These are phyloP conservation scores for Batrachochytrium dendrobatidis DNA, from an alignment of 371 early-diverging fungal genomes.

Conservation along the genomic window DNA sequence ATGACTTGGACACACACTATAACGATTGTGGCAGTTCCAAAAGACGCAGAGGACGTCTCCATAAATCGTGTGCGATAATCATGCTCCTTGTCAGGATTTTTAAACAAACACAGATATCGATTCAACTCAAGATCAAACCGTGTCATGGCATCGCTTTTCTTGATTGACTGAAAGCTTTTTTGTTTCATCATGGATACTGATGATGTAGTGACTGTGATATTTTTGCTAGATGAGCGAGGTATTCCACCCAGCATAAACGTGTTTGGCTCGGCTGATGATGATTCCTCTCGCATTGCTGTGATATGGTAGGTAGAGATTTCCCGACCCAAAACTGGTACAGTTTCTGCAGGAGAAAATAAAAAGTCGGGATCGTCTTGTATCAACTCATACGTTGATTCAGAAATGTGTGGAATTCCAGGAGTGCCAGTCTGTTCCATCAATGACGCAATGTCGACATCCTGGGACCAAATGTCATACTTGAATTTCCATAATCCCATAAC, in stretches of 20 bases:
- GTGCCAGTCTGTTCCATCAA: slow-evolving; percentile 20
- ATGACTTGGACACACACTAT: slow-evolving; percentile 13
- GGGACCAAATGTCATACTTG: slow-evolving; percentile 28
- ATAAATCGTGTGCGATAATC: slow-evolving; percentile 14
- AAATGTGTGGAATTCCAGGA: slow-evolving; percentile 16
- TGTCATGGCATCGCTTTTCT: not conserved
- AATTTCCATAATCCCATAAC: slow-evolving; percentile 29
- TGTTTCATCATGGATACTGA: no score
- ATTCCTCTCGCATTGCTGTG: not conserved
- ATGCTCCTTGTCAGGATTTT: slow-evolving; percentile 9
- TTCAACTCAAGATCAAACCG: not conserved
- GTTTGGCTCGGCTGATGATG: no score
- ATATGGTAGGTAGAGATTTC: slow-evolving; percentile 13
- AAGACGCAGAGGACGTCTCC: slow-evolving; percentile 8
- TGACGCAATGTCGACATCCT: slow-evolving; percentile 24
- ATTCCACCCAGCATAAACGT: no score
- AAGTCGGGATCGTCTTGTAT: slow-evolving; percentile 6
- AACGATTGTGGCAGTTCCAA: slow-evolving; percentile 2
- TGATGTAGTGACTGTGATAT: no score
- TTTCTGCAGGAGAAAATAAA: slow-evolving; percentile 2
- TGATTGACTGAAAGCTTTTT: no score
- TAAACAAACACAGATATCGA: slow-evolving; percentile 3
- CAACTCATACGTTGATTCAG: slow-evolving; percentile 10
- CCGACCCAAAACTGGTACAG: slow-evolving; percentile 8
- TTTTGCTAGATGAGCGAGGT: no score